phyloP scores from a whole-genome alignment of 495 filamentous ascomycete species.

The Xylona heveae region DNA sequence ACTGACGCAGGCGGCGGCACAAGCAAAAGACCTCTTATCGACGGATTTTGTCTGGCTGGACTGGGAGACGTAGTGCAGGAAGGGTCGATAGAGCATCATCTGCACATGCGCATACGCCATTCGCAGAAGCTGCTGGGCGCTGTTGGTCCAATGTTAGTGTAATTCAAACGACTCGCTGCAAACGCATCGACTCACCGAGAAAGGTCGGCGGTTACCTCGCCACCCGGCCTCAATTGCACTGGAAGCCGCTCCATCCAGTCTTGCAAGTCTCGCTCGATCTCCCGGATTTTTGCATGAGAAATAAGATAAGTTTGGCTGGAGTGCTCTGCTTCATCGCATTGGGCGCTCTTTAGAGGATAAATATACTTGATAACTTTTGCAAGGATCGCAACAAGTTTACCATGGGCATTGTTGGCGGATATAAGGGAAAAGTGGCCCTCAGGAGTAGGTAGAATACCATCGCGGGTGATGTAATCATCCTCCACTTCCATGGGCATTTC shows the following conservation, averaged over 20 bases:
- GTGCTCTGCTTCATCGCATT: slow-evolving; percentile 19
- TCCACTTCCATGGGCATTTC: slow-evolving; percentile 8
- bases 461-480: slow-evolving; percentile 27
- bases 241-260: slow-evolving; percentile 69
- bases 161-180: background rate
- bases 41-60: slow-evolving; percentile 33
- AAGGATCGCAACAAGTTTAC: slow-evolving; percentile 51
- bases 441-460: slow-evolving; percentile 52
- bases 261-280: slow-evolving; percentile 74
- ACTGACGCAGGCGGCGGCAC: slow-evolving; percentile 77
- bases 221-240: slow-evolving; percentile 47
- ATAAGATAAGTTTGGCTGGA: slow-evolving; percentile 43
- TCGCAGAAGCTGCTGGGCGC: slow-evolving; percentile 67
- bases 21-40: slow-evolving; percentile 75
- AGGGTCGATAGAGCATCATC: slow-evolving; percentile 87
- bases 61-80: slow-evolving; percentile 80
- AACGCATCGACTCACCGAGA: slow-evolving; percentile 38
- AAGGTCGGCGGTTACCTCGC: slow-evolving; percentile 48
- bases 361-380: slow-evolving; percentile 73
- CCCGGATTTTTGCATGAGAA: slow-evolving; percentile 69
- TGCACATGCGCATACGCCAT: slow-evolving; percentile 83
- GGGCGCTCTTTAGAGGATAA: slow-evolving; percentile 64
- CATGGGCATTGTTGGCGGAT: slow-evolving; percentile 71
- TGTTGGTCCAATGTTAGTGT: slow-evolving; percentile 15
- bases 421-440: slow-evolving; percentile 54